These are phyloP conservation scores for Aspergillus heteromorphus DNA, from an alignment of 495 filamentous ascomycete genomes.

Conservation along the genomic window DNA sequence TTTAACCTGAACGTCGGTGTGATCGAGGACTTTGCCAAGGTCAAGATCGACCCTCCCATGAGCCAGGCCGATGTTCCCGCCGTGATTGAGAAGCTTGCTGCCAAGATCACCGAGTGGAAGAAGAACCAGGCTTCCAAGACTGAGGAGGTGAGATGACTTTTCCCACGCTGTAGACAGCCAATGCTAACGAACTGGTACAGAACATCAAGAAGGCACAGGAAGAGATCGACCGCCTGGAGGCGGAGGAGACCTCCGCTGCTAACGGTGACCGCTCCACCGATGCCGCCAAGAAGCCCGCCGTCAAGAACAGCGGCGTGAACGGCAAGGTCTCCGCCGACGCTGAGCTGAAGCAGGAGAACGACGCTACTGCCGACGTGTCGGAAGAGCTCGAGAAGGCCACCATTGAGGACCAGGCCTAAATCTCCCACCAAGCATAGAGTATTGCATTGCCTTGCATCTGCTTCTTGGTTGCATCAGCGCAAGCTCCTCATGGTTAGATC, in stretches of 20 bases:
- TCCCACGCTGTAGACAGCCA: neutral
- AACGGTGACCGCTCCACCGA: slow-evolving; percentile 31
- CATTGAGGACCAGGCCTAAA: slow-evolving; percentile 50
- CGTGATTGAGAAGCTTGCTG: slow-evolving; percentile 79
- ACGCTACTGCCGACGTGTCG: slow-evolving; percentile 50
- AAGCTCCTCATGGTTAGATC: slow-evolving; percentile 11
- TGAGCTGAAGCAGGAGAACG: slow-evolving; percentile 54
- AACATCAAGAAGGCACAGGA: slow-evolving; percentile 68
- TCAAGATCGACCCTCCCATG: slow-evolving; percentile 83
- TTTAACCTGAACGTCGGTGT: slow-evolving; percentile 86
- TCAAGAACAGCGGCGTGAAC: slow-evolving; percentile 46
- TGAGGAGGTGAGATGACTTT: slow-evolving; percentile 79
- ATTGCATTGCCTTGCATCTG: slow-evolving; percentile 11
- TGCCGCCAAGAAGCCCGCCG: slow-evolving; percentile 48
- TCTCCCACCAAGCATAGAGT: slow-evolving; percentile 6
- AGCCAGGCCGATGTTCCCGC: slow-evolving; percentile 72
- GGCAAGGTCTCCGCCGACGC: slow-evolving; percentile 47
- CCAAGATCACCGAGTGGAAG: slow-evolving; percentile 91
- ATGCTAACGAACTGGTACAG: slow-evolving; percentile 35
- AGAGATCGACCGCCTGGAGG: slow-evolving; percentile 61
- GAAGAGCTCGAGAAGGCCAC: slow-evolving; percentile 55
- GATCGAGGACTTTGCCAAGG: slow-evolving; percentile 78
- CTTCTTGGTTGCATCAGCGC: slow-evolving; percentile 15
- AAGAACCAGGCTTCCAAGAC: slow-evolving; percentile 84
- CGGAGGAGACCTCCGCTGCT: slow-evolving; percentile 36